Evolutionary conservation across 2,329 filamentous ascomycete genomes (phyloP), one percentile per base, ranked within the genome.

Genomic region (Colletotrichum echinochloae): DNA sequence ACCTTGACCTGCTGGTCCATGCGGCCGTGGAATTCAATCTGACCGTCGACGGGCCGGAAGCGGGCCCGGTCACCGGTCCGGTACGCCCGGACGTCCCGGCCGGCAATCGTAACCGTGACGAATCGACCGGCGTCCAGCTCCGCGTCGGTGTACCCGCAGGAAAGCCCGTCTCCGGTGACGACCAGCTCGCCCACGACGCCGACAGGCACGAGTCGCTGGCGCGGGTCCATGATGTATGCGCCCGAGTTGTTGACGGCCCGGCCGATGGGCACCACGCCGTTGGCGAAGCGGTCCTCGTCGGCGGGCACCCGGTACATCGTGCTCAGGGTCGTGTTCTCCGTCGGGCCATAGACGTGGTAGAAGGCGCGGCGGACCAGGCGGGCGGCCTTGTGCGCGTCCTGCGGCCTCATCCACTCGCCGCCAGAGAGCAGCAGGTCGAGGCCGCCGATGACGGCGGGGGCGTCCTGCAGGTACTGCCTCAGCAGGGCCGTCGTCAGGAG

Each of bases 351-450:
- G 1, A 9, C 71, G 41, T 71, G 66, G 30, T 8, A 23, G n/a
- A 54, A 7, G 2, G 16, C 28, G 5, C 37, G 41, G 26, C 18
- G 16, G 30, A 51, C 48, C 5, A 61, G 59, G 4, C 26, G n/a
- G 8, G 44, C 9, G 6, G 70, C 70, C 11, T 16, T 30, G 23
- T 7, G 23, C 1, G 69, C 72, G 12, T 69, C 69, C 3, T 54
- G 56, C 2, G 56, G 39, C 18, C 65, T 48, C 16, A 73, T 60
- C 4, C 49, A 14, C 3, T 82, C 80, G 1, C 79, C 80, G 8
- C 78, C 78, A 23, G 79, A 74, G 51, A 79, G 80, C 2, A 82
- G 76, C 59, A 79, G 78, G 26, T 79, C 80, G 41, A 81, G 80
- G 35, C 75, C 71, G 11, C 41, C 73, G 16, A 83, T 75, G 2